Conservation (phyloP, 1,284 basidiomycete species). For the Puccinia hordei region DNA sequence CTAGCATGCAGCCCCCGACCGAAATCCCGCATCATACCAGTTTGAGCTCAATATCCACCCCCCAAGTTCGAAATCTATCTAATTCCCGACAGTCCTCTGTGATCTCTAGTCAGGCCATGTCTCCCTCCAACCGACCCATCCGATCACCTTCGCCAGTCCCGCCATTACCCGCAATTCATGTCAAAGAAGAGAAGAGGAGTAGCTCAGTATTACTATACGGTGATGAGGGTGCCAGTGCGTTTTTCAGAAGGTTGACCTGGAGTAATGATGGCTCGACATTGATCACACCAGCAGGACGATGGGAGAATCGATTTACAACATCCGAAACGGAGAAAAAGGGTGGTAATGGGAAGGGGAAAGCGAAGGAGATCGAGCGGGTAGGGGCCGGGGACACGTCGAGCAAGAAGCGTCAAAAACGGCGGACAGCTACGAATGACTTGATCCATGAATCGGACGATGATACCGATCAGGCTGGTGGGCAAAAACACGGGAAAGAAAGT, state of each 20-base stretch:
- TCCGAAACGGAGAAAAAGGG: slow-evolving; percentile 17
- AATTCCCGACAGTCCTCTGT: slow-evolving; percentile 57
- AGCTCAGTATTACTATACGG: slow-evolving; percentile 75
- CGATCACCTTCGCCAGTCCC: slow-evolving; percentile 91
- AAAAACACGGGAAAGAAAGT: slow-evolving; percentile 59
- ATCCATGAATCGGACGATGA: slow-evolving; percentile 54
- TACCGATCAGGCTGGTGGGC: slow-evolving; percentile 52
- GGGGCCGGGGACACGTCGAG: slow-evolving; percentile 65
- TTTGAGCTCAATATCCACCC: not conserved
- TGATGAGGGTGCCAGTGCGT: slow-evolving; percentile 91
- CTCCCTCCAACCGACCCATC: slow-evolving; percentile 76
- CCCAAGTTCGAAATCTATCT: slow-evolving; percentile 32
- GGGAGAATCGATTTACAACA: slow-evolving; percentile 75
- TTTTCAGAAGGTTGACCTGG: slow-evolving; percentile 90
- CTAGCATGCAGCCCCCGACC: slow-evolving; percentile 32
- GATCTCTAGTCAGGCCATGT: slow-evolving; percentile 60
- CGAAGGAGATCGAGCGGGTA: slow-evolving; percentile 55
- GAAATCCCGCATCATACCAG: slow-evolving; percentile 45
- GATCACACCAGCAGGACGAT: slow-evolving; percentile 92
- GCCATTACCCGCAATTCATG: slow-evolving; percentile 79
- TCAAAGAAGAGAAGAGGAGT: slow-evolving; percentile 36
- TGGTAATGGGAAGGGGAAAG: slow-evolving; percentile 49
- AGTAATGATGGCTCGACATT: slow-evolving; percentile 91
- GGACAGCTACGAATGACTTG: slow-evolving; percentile 51
- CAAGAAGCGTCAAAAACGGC: slow-evolving; percentile 58